A percentile compares a stretch with the other conserved stretches of the same genome.
Evolutionary conservation across 176 grass and related monocot species (phyloP).

Genomic region (Cenchrus purpureus): DNA sequence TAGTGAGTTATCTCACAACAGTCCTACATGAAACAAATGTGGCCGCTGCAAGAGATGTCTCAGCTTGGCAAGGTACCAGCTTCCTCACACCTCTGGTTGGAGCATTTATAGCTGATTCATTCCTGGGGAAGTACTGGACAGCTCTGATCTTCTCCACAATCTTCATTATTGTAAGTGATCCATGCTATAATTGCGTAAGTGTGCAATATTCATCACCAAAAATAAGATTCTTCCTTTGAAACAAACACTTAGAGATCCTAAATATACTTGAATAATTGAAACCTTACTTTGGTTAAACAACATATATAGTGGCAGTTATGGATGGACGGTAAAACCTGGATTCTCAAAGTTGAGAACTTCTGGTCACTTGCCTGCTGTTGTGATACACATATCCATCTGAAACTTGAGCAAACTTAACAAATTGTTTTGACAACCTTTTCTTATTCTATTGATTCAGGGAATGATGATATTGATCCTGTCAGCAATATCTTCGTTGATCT

Average conservation of each 20-base stretch:
- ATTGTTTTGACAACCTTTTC: background rate
- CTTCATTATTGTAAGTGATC: conserved; percentile 66
- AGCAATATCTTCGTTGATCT: conserved; percentile 51
- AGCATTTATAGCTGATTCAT: conserved; percentile 80
- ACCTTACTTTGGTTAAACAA: background rate
- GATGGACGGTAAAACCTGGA: background rate
- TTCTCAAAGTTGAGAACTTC: background rate
- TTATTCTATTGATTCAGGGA: conserved; percentile 48
- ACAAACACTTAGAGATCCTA: conserved; percentile 6
- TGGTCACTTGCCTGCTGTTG: background rate
- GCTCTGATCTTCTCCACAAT: conserved; percentile 61
- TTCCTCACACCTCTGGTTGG: conserved; percentile 61
- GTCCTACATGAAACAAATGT: conserved; percentile 68
- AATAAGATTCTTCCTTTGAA: background rate
- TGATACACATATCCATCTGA: background rate
- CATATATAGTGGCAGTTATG: conserved; percentile 2
- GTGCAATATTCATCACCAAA: background rate
- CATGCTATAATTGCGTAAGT: background rate
- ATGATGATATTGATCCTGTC: conserved; percentile 75
- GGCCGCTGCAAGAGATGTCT: conserved; percentile 57
- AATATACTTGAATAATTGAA: background rate
- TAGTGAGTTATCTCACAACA: conserved; percentile 67
- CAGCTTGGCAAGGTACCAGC: conserved; percentile 56
- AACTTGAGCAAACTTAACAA: background rate
- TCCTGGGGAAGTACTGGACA: conserved; percentile 71